These are phyloP conservation scores for Xylaria sp. DNA, from an alignment of 2,329 filamentous ascomycete genomes.

Conservation along the genomic window DNA sequence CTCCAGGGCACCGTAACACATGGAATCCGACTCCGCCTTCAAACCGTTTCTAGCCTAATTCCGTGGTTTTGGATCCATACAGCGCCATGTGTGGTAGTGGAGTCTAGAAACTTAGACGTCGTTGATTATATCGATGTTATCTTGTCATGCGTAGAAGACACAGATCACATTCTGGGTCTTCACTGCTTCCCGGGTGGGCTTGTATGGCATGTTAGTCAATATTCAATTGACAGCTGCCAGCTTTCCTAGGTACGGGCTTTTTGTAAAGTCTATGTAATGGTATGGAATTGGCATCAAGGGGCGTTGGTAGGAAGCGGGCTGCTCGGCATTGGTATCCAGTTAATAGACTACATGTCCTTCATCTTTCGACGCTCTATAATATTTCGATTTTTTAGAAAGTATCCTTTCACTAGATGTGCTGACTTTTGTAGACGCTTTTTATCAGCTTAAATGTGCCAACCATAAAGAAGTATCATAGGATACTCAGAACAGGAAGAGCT, in stretches of 20 bases:
- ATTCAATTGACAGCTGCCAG: not conserved
- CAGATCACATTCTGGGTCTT: not conserved
- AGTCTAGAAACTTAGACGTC: not conserved
- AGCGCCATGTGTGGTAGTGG: not conserved
- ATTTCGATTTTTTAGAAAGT: too few relatives aligned
- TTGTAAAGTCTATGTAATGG: constrained; percentile 36
- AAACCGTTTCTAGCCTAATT: constrained; percentile 29
- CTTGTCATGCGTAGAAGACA: not conserved
- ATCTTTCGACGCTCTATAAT: not conserved
- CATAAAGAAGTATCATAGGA: not conserved
- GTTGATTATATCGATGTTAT: constrained; percentile 10
- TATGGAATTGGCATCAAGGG: constrained; percentile 31
- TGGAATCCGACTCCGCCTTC: constrained; percentile 47
- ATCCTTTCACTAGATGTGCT: not conserved
- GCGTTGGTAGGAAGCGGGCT: constrained; percentile 31
- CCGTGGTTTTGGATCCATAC: not conserved
- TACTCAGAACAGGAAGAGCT: not conserved
- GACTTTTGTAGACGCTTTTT: not conserved
- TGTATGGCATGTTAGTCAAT: constrained; percentile 8
- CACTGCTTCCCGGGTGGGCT: not conserved
- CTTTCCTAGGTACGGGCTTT: constrained; percentile 11
- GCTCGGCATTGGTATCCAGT: constrained; percentile 26
- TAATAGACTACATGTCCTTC: constrained; percentile 31
- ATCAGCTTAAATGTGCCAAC: not conserved
- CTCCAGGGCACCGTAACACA: constrained; percentile 47